These are phyloP conservation scores for Schwanniomyces pseudopolymorphus DNA, from an alignment of 805 yeast species.

Conservation along the genomic window DNA sequence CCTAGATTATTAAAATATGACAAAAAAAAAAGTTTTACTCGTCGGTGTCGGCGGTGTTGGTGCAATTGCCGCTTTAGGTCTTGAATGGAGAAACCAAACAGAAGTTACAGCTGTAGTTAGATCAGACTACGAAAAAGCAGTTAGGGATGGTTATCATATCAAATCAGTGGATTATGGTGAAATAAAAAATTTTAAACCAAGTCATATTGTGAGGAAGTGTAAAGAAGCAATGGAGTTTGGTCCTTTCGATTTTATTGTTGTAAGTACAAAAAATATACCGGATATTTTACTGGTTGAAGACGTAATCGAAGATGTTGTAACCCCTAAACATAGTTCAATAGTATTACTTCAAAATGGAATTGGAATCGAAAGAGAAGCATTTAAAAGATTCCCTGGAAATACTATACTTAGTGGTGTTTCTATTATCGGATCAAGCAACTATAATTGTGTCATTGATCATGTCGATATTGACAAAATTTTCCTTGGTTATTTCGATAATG, in stretches of 20 bases:
- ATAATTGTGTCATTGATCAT: constrained; percentile 16
- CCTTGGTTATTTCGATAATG: constrained; percentile 11
- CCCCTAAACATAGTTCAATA: constrained; percentile 8
- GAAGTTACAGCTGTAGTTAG: too few species aligned
- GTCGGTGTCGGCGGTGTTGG: too few species aligned
- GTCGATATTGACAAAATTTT: constrained; percentile 4
- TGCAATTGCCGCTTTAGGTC: too few species aligned
- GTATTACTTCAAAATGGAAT: constrained; percentile 28
- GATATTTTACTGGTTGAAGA: constrained; percentile 38
- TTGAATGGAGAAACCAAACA: too few species aligned
- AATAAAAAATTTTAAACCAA: too few species aligned
- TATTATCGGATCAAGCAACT: constrained; percentile 31
- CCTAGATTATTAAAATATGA: too few species aligned
- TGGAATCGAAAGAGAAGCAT: constrained; percentile 17
- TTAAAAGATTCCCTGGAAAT: constrained; percentile 7
- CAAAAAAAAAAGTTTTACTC: too few species aligned
- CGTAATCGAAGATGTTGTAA: constrained; percentile 37
- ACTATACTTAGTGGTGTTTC: constrained; percentile 32
- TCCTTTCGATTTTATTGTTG: constrained; percentile 34
- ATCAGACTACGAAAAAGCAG: too few species aligned
- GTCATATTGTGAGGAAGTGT: constrained; percentile 16
- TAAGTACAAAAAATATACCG: constrained; percentile 38
- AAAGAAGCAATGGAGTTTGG: constrained; percentile 24
- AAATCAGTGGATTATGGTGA: too few species aligned
- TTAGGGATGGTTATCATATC: too few species aligned